Percentiles rank a stretch among this genome's conserved stretches.
Conservation (phyloP, 768 basidiomycete species). For the Lactarius pseudohatsudake region DNA sequence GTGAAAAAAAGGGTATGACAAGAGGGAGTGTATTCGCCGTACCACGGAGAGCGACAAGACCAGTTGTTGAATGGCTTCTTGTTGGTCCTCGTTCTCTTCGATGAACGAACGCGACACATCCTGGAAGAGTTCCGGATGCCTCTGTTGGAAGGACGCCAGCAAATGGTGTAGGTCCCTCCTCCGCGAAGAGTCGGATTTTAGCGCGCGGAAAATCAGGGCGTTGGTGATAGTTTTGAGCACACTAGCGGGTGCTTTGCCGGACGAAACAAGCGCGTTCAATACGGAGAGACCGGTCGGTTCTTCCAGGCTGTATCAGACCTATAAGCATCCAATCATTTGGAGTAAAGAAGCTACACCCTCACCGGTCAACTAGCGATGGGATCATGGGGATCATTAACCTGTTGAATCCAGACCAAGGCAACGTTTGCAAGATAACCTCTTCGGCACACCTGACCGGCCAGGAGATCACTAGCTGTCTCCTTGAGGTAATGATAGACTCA, state of each 20-base stretch:
- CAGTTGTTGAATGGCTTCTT: conserved; percentile 52
- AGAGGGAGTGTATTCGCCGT: conserved; percentile 23
- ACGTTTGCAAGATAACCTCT: conserved; percentile 46
- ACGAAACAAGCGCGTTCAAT: conserved; percentile 11
- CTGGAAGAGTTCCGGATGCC: conserved; percentile 54
- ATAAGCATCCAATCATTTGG: conserved; percentile 1
- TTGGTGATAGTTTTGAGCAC: conserved; percentile 20
- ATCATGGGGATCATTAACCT: conserved; percentile 58
- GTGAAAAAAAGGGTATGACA: conserved; percentile 3
- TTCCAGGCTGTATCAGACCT: conserved; percentile 7
- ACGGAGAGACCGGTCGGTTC: conserved; percentile 9
- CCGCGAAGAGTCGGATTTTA: conserved; percentile 12
- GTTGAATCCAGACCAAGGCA: conserved; percentile 52
- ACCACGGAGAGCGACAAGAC: conserved; percentile 61
- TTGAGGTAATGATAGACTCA: neutral
- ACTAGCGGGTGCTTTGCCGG: neutral
- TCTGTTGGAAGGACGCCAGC: conserved; percentile 62
- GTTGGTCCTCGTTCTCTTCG: conserved; percentile 34
- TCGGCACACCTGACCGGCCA: conserved; percentile 43
- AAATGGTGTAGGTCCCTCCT: conserved; percentile 34
- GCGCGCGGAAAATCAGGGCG: conserved; percentile 25
- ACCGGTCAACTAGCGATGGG: conserved; percentile 41
- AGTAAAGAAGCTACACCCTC: neutral
- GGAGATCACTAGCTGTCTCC: neutral
- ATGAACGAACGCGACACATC: conserved; percentile 41